Conservation (phyloP, 306 rosid species). For the Ormosia semicastrata region DNA sequence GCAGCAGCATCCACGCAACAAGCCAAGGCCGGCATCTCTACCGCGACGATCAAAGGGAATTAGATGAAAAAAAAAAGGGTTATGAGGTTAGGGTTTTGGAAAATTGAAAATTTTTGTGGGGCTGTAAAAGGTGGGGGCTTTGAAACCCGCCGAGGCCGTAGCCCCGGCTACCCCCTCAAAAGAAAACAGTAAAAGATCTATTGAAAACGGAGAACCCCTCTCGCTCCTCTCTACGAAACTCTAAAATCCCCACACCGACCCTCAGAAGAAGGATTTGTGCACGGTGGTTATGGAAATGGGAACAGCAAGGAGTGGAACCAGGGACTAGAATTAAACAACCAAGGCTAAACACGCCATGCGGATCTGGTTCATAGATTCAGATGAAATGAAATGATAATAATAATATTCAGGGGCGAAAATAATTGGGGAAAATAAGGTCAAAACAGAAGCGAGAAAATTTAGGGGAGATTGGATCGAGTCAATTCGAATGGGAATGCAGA, state of each 20-base stretch:
- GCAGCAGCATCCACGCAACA: constrained; percentile 59
- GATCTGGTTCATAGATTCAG: constrained; percentile 28
- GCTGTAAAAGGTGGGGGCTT: constrained; percentile 73
- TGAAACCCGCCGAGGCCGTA: constrained; percentile 96
- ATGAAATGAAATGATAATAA: too few relatives aligned
- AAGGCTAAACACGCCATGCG: constrained; percentile 38
- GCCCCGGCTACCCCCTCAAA: constrained; percentile 98
- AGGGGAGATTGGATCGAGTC: neutral
- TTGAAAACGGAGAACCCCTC: constrained; percentile 43
- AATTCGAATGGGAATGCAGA: neutral
- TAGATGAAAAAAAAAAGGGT: neutral
- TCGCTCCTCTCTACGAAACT: constrained; percentile 33
- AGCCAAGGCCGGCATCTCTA: constrained; percentile 75
- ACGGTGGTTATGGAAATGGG: too few relatives aligned
- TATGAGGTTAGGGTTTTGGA: constrained; percentile 14
- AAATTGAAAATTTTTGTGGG: neutral
- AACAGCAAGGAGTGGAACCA: neutral
- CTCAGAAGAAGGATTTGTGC: constrained; percentile 40
- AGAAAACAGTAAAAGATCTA: constrained; percentile 58
- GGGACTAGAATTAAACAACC: constrained; percentile 4
- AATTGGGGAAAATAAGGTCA: neutral
- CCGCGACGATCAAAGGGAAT: constrained; percentile 36
- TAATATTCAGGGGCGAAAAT: too few relatives aligned
- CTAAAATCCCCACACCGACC: constrained; percentile 58
- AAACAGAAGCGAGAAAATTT: neutral